Conservation (phyloP, 768 basidiomycete species). For the Rhodosporidiobolus odoratus region DNA sequence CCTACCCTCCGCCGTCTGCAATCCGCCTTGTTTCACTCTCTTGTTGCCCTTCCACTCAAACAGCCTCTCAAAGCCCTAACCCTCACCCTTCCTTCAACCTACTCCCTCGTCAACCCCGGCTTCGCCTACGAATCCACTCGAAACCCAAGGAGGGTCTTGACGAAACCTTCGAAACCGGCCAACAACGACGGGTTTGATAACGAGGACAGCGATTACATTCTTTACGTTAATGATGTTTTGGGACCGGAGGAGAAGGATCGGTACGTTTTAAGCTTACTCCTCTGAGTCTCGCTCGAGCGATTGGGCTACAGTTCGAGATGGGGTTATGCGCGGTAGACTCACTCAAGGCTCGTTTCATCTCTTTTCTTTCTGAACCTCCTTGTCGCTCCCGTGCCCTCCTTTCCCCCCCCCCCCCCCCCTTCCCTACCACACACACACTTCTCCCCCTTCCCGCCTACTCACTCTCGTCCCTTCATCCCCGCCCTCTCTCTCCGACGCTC, state of each 20-base stretch:
- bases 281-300: neutral
- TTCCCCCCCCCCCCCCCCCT: neutral
- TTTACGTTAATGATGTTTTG: constrained; percentile 97
- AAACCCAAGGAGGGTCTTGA: constrained; percentile 92
- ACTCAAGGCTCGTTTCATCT: neutral
- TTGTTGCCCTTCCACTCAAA: neutral
- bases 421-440: too few species aligned
- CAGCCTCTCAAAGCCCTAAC: constrained; percentile 68
- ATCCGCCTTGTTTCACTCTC: too few species aligned
- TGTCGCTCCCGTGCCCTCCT: constrained; percentile 8
- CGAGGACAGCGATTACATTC: constrained; percentile 97
- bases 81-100: constrained; percentile 80
- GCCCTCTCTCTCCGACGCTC: too few species aligned
- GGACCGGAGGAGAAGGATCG: constrained; percentile 92
- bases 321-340: neutral
- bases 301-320: neutral
- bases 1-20: constrained; percentile 43
- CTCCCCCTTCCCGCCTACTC: too few species aligned
- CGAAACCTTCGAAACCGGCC: constrained; percentile 90
- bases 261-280: constrained; percentile 54
- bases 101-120: constrained; percentile 84
- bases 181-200: constrained; percentile 98
- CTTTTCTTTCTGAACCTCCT: constrained; percentile 9
- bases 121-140: constrained; percentile 92
- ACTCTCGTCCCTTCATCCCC: too few species aligned